Evolutionary conservation across 2,329 filamentous ascomycete genomes (phyloP), one percentile per base, ranked within the genome.

Genomic region (Pleoardoris graminearum): DNA sequence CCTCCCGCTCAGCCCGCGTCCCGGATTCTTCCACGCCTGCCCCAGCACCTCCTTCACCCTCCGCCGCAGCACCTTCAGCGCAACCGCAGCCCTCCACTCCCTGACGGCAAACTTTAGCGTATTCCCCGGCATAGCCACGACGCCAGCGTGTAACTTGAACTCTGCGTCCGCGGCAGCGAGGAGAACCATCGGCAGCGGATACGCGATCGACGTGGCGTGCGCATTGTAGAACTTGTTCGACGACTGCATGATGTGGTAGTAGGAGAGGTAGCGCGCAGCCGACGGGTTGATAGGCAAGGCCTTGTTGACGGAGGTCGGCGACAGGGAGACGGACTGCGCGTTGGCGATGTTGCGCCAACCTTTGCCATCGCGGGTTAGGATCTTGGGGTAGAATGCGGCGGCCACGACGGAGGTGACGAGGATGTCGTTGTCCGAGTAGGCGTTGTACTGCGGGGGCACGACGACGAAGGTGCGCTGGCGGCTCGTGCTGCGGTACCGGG

Each of bases 181-280:
- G 23, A 99, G 77, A 14, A 73, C 56, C 63, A 73, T 65, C 2
- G 91, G 86, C 59, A 97, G 89, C 37, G 91, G 87, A 39, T 96
- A 88, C 1, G 88, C 86, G 1, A 87, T 84, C 10, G 87, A 90
- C 2, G 76, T 63, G 49, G 75, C 56, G 61, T 97, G 92, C 0
- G 94, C 94, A 59, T 96, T 95, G 61, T 93, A 90, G 64, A 88
- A 87, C 55, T 82, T 82, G 82, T 86, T 90, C 76, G 79, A 91
- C 2, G 89, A 88, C 72, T 97, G 92, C 90, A 97, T 96, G 59
- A 97, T 96, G 71, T 96, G 89, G 76, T 97, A 97, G 72, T 96
- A 99, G 0, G 90, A 94, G 38, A 99, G 77, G 85, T 90, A 97
- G 66, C 86, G 87, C 33, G 91, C 77, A 4, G 60, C 63, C 12